Base-by-base conservation (phyloP, 768 basidiomycete genomes). In the Punctularia strigosozonata region DNA sequence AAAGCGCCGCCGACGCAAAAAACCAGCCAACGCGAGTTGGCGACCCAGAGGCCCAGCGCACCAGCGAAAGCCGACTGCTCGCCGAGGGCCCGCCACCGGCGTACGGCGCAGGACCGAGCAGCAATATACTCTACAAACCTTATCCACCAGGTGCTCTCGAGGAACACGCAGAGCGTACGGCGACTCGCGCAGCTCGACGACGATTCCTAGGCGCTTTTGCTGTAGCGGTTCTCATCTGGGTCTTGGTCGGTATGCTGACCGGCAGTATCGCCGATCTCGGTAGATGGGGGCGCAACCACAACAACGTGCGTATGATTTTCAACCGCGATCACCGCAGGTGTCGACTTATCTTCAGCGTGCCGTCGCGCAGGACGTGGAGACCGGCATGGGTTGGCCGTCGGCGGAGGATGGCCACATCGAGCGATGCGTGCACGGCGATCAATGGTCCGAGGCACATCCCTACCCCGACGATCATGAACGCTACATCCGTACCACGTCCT, bases 141-240 rank as follows among this genome's bases (percentile, higher is more conserved):
- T n/a, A n/a, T n/a, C n/a, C n/a, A n/a, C n/a, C n/a, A n/a, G n/a
- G n/a, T n/a, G n/a, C n/a, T n/a, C n/a, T n/a, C n/a, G n/a, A n/a
- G n/a, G n/a, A n/a, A n/a, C n/a, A n/a, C n/a, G n/a, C n/a, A n/a
- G n/a, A n/a, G n/a, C n/a, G n/a, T n/a, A n/a, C n/a, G n/a, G n/a
- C n/a, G n/a, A n/a, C n/a, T n/a, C n/a, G n/a, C n/a, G n/a, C 43
- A 3, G 25, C 52, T 2, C 30, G 22, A 26, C 32, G 32, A 21
- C 46, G 57, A 20, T 59, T 59, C 42, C 37, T 46, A 43, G 50
- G 46, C 36, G 57, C 56, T 3, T 46, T 59, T 18, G 25, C 38
- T 5, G 42, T 57, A 18, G 56, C 56, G 14, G 14, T 49, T 12
- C 30, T 47, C 22, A 47, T 58, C 12, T 59, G 52, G 49, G 17